Evolutionary conservation across 2,329 filamentous ascomycete species (phyloP), one percentile per base, ranked within the genome.

Genomic region (Aplosporella prunicola): DNA sequence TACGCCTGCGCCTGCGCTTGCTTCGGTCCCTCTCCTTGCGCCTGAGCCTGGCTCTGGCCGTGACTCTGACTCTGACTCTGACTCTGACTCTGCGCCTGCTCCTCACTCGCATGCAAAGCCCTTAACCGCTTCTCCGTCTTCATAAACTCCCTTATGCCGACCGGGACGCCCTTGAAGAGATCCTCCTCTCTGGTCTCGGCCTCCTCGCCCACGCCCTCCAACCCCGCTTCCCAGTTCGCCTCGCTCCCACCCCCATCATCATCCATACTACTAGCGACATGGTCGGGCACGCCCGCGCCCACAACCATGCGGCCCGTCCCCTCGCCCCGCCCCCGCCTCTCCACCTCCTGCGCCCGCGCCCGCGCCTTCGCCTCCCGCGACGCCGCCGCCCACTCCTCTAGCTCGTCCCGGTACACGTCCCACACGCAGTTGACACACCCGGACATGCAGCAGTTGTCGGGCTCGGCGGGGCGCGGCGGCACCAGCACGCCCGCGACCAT

Each of bases 381-480:
- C 41, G 77, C 72, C 10, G 67, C 64, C 4, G 79, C 81, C 85
- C 87, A 96, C 41, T 84, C 82, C 58, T 96, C 88, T 62, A 96
- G 71, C 35, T 96, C 91, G 47, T 98, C 89, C 7, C 88, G 74
- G 60, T 80, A 96, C 36, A 77, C 69, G 51, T 95, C 88, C 88
- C 88, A 96, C 3, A 96, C 91, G 59, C 91, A 98, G 58, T 96
- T 88, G 32, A 94, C 89, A 57, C 91, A 98, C 3, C 91, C 91
- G 53, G 84, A 91, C 91, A 98, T 98, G 63, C 91, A 98, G 71
- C 91, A 98, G 56, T 98, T 95, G 52, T 96, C 91, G 3, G 91
- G 91, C 61, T 98, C 89, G 32, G 77, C 72, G 1, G 91, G 91
- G 32, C 75, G 74, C 0, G 87, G 88, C 2, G 91, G 91, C 4